Conservation (phyloP, 2,329 filamentous ascomycete species). For the Fusarium devonianum region DNA sequence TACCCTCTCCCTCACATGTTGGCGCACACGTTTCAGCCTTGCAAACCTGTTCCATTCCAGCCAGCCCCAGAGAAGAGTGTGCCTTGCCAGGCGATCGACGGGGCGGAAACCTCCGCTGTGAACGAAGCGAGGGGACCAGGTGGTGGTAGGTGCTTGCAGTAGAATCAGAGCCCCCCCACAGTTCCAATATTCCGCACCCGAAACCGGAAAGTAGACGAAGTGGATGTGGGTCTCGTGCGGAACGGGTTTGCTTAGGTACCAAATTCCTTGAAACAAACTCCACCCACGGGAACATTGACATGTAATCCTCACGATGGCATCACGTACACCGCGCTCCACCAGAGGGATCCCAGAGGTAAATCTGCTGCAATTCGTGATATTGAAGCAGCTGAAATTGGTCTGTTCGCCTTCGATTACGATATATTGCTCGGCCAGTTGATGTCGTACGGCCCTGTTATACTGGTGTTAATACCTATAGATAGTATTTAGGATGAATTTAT, state of each 20-base stretch:
- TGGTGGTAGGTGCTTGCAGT: too few relatives aligned
- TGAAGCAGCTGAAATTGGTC: too few relatives aligned
- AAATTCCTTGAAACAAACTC: slow-evolving; percentile 8
- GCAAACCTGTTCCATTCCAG: neutral
- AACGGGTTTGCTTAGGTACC: slow-evolving; percentile 6
- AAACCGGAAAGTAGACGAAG: neutral
- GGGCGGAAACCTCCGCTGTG: neutral
- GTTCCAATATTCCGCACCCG: neutral
- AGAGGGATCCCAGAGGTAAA: too few relatives aligned
- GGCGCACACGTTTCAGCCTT: neutral
- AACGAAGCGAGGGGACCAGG: neutral
- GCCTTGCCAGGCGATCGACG: neutral
- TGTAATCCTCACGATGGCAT: slow-evolving; percentile 9
- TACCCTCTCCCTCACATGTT: neutral
- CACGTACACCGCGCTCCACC: neutral
- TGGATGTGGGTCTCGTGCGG: neutral
- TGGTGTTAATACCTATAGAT: too few relatives aligned
- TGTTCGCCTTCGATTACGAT: neutral
- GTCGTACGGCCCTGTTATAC: too few relatives aligned
- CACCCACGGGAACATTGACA: slow-evolving; percentile 18
- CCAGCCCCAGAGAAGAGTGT: neutral
- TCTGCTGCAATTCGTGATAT: too few relatives aligned
- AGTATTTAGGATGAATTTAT: neutral
- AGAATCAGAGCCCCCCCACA: too few relatives aligned
- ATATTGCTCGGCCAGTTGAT: too few relatives aligned